Evolutionary conservation across 352 stramenopile species (phyloP).

Genomic region (Globisporangium cylindrosporum): DNA sequence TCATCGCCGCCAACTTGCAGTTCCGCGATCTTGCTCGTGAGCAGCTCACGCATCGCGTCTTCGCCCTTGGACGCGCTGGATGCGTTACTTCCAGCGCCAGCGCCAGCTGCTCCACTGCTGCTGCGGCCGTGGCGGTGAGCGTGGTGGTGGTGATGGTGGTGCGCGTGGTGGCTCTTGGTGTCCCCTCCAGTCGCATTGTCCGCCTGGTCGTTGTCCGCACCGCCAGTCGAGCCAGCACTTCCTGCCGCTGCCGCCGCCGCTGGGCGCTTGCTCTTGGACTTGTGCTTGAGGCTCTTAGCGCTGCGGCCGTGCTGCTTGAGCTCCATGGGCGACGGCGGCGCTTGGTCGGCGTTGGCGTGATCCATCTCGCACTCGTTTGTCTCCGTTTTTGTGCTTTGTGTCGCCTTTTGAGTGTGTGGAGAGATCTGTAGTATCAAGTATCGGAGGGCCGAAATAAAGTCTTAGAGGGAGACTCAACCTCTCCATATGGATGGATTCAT

Average conservation of each 20-base stretch:
- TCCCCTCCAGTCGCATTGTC: not conserved
- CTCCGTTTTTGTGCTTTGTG: not conserved
- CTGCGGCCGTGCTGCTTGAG: slow-evolving; percentile 56
- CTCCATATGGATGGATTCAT: not conserved
- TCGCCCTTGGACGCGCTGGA: slow-evolving; percentile 26
- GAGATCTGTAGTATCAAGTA: not conserved
- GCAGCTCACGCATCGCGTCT: slow-evolving; percentile 68
- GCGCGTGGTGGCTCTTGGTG: slow-evolving; percentile 23
- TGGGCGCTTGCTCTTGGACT: slow-evolving; percentile 66
- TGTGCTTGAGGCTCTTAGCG: slow-evolving; percentile 80
- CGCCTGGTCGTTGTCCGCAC: slow-evolving; percentile 13
- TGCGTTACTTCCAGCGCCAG: slow-evolving; percentile 13
- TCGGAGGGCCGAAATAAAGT: not conserved
- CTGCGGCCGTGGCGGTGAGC: slow-evolving; percentile 24
- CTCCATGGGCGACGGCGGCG: slow-evolving; percentile 33
- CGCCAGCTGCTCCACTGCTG: slow-evolving; percentile 6
- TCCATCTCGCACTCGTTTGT: not conserved
- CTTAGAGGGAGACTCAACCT: not conserved
- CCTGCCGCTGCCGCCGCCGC: slow-evolving; percentile 2
- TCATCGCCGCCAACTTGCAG: slow-evolving; percentile 80
- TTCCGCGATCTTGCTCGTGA: slow-evolving; percentile 83
- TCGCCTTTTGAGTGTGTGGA: not conserved
- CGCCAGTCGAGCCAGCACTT: slow-evolving; percentile 13
- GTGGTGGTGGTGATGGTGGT: slow-evolving; percentile 19
- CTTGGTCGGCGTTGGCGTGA: not conserved